Evolutionary conservation across 345 rosid genomes (phyloP), one percentile per base, ranked within the genome.

Genomic region (Syzygium aromaticum): DNA sequence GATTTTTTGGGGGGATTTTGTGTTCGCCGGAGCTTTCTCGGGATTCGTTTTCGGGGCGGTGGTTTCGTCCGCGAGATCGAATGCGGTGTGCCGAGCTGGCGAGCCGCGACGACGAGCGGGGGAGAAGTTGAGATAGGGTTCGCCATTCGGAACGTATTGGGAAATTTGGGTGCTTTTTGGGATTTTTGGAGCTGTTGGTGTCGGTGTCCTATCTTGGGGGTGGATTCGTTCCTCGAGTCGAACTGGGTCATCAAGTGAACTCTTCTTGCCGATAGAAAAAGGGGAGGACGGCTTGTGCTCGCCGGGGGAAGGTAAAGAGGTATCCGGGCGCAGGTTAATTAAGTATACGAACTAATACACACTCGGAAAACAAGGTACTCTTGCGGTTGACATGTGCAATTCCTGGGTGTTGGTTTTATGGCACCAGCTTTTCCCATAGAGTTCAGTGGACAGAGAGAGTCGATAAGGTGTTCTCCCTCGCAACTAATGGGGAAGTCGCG

Each of bases 401-500:
- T 84, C 46, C 84, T 90, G 92, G 93, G 87, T 84, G 91, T 64
- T 89, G 87, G 80, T 91, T 89, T 88, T 91, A 96, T 95, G 94
- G 94, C 94, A 88, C 95, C 95, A 28, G 89, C 91, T 90, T 88
- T 93, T 90, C 96, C 93, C 64, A 88, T 95, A 94, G 95, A 92
- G 87, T 94, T 91, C 87, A 77, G 61, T 77, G 94, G 96, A 84
- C 93, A 90, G 92, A 93, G 92, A 89, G 93, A 88, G 87, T 89
- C 90, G 6, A 88, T 80, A 46, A 91, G 89, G 90, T 87, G 87
- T 88, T 89, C 87, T 57, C 87, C 88, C 56, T 85, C 92, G 6
- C 92, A 88, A 91, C 64, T 73, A 85, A 95, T 94, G 98, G 96
- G 95, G 84, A 97, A 97, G 91, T 94, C 96, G 11, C 88, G 93